Conservation (phyloP, 2,329 filamentous ascomycete species). For the Trichoderma sp. region DNA sequence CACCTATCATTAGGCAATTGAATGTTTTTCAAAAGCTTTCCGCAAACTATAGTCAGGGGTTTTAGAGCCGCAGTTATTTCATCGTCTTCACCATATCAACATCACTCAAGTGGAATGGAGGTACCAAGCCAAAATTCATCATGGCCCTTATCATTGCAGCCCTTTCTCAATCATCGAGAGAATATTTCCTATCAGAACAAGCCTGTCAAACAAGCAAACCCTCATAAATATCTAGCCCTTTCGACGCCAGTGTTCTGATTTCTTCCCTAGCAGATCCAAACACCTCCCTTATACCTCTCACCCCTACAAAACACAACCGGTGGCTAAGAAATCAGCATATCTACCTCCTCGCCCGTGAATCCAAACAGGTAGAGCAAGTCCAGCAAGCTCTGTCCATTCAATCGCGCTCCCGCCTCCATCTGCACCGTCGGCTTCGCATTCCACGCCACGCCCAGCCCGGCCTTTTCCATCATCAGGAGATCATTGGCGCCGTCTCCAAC, state of each 20-base stretch:
- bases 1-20: not conserved
- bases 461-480: slow-evolving; percentile 72
- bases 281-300: not conserved
- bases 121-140: not conserved
- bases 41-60: no score
- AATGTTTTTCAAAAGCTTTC: not conserved
- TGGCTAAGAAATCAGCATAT: slow-evolving; percentile 24
- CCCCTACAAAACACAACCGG: not conserved
- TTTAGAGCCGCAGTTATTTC: not conserved
- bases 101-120: not conserved
- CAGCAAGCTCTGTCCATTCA: slow-evolving; percentile 68
- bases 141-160: not conserved
- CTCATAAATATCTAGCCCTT: not conserved
- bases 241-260: not conserved
- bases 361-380: slow-evolving; percentile 75
- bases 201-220: not conserved
- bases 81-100: not conserved
- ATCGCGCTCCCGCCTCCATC: slow-evolving; percentile 66
- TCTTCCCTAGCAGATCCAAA: not conserved
- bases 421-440: slow-evolving; percentile 83
- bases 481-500: slow-evolving; percentile 84
- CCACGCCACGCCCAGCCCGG: slow-evolving; percentile 76
- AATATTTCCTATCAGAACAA: not conserved
- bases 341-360: slow-evolving; percentile 60
- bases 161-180: not conserved